A percentile compares a stretch with the other conserved stretches of the same genome.
Conservation (phyloP, 257 asterid genomes). For the Anisodus acutangulus region DNA sequence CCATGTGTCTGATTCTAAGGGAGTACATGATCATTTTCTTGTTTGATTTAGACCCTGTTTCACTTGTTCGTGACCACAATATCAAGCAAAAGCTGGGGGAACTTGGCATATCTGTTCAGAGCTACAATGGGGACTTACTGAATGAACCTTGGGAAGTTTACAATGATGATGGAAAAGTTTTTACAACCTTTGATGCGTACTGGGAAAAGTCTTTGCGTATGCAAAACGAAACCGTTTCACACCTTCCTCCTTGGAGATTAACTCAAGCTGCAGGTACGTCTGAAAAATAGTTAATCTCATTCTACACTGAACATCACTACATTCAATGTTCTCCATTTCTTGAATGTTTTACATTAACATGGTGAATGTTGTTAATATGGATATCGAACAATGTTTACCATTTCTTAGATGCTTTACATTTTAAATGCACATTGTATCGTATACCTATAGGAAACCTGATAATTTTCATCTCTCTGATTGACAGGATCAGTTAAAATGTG, state of each 20-base stretch:
- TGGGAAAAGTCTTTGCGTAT: slow-evolving; percentile 76
- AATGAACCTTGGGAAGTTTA: slow-evolving; percentile 92
- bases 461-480: background rate
- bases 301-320: background rate
- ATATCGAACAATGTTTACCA: background rate
- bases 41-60: slow-evolving; percentile 67
- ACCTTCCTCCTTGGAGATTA: slow-evolving; percentile 80
- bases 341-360: background rate
- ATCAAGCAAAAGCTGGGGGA: slow-evolving; percentile 76
- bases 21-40: background rate
- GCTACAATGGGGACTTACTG: slow-evolving; percentile 74
- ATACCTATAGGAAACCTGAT: slow-evolving; percentile 7
- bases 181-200: slow-evolving; percentile 64
- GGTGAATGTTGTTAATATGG: slow-evolving; percentile 10
- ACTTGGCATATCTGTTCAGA: slow-evolving; percentile 65
- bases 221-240: slow-evolving; percentile 59
- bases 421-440: background rate
- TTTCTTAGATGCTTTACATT: background rate
- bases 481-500: slow-evolving; percentile 57
- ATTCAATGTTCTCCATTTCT: background rate
- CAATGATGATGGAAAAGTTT: slow-evolving; percentile 62
- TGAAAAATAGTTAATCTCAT: background rate
- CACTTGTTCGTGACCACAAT: slow-evolving; percentile 89
- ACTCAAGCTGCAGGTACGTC: slow-evolving; percentile 57
- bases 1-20: slow-evolving; percentile 14